Base-by-base conservation (phyloP, 805 yeast genomes). In the Komagataella phaffii region DNA sequence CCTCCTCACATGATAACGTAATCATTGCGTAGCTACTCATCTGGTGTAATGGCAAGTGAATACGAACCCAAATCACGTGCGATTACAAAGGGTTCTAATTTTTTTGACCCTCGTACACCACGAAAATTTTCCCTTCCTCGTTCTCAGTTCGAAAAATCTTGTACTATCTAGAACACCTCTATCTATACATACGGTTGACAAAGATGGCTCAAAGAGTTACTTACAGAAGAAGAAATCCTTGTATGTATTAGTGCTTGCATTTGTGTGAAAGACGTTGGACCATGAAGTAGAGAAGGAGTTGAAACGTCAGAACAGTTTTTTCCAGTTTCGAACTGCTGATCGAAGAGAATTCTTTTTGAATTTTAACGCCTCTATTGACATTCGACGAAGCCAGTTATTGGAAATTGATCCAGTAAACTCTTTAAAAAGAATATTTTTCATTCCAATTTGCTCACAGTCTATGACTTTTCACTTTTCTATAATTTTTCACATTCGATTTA, bases 151-250 rank as follows among this genome's bases (percentile, higher is more conserved):
- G 40, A 30, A 30, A 30, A 30, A 30, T 30, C 40, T 46, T 24
- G 17, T 46, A 18, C 48, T 24, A 46, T 46, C 48, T 46, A 10
- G 30, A 18, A 46, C 24, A 21, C 48, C 21, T 46, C 12, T 19
- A 18, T 46, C 23, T 30, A 30, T 45, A 45, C 47, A 45, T 23
- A 21, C 21, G 30, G 24, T 24, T 19, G 21, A 48, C 59, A 71
- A 79, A 70, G 79, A 93, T 93, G 99, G 99, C 96, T 75, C 96
- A 89, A 80, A 91, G 99, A 85, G 95, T 90, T 77, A 89, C 97
- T 66, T 90, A 82, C 87, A 88, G 97, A 85, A 88, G 95, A 83
- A 88, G 96, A 84, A 90, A 89, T 77, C 96, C 97, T 79, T 90
- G 93, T 89, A 87, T 79, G 93, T 87, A 77, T 73, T 66, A 68